Evolutionary conservation across 1,284 basidiomycete species (phyloP).

Genomic region (Athelia sp.): DNA sequence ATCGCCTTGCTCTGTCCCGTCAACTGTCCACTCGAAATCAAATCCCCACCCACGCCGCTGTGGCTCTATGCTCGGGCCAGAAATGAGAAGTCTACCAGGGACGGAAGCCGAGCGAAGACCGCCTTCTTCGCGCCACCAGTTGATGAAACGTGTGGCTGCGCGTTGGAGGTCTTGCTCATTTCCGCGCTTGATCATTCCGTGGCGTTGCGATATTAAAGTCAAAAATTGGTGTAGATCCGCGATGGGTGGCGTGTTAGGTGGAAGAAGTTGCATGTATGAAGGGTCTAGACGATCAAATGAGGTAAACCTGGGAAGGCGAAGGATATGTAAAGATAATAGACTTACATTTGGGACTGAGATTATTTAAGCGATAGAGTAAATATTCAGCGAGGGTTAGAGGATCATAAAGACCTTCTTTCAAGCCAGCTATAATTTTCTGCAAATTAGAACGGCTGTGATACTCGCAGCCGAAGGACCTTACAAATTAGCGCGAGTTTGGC

Average conservation of each 20-base stretch:
- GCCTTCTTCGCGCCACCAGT: slow-evolving; percentile 81
- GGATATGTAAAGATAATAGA: slow-evolving; percentile 14
- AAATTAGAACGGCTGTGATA: slow-evolving; percentile 11
- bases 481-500: slow-evolving; percentile 92
- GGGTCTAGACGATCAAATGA: slow-evolving; percentile 38
- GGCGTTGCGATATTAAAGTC: slow-evolving; percentile 59
- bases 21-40: slow-evolving; percentile 66
- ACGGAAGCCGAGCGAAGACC: slow-evolving; percentile 44
- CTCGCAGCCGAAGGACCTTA: too few relatives aligned
- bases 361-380: slow-evolving; percentile 83
- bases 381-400: slow-evolving; percentile 82
- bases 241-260: slow-evolving; percentile 48
- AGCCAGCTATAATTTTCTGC: slow-evolving; percentile 60
- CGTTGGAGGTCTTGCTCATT: slow-evolving; percentile 66
- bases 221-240: slow-evolving; percentile 64
- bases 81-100: slow-evolving; percentile 21
- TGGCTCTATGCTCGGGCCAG: slow-evolving; percentile 10
- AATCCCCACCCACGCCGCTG: slow-evolving; percentile 66
- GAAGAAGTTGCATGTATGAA: slow-evolving; percentile 64
- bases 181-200: slow-evolving; percentile 80
- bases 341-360: slow-evolving; percentile 68
- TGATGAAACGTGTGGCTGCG: slow-evolving; percentile 76
- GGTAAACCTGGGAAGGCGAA: slow-evolving; percentile 3
- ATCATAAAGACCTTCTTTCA: slow-evolving; percentile 92
- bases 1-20: slow-evolving; percentile 13